Evolutionary conservation across 495 filamentous ascomycete genomes (phyloP), one percentile per base, ranked within the genome.

Genomic region (Pseudevernia furfuracea): DNA sequence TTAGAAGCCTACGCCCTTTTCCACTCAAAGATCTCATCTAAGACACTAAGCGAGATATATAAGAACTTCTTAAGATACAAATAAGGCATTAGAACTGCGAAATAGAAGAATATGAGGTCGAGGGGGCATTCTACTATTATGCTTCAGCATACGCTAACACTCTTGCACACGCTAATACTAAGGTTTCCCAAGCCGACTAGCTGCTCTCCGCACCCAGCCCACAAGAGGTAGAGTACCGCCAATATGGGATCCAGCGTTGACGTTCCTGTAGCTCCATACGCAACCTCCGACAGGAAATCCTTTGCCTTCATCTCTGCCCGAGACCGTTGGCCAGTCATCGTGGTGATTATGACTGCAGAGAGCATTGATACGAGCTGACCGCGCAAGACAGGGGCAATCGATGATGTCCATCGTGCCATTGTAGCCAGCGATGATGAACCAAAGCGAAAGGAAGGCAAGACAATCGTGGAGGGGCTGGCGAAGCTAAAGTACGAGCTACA

Each of bases 401-500:
- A 97, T 73, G 92, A 97, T 73, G 81, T 93, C 28, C 92, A 96
- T 75, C 88, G 88, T 7, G 82, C 88, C 25, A 85, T 91, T 0
- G 80, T 80, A 28, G 77, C 79, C 36, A 81, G 82, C 30, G 78
- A 79, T 17, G 84, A 89, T 41, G 72, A 82, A 2, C 84, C 83
- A 46, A 88, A 89, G 73, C 73, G 76, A 21, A 82, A 81, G 34
- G 94, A 98, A 70, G 94, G 94, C 65, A 96, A 96, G 77, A 77
- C 74, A 66, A 94, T 98, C 65, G 82, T 96, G 44, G 85, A 86
- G 73, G 83, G 87, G 60, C 79, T 98, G 3, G 87, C 89, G 19
- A 84, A 81, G 70, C 80, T 98, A 66, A 98, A 98, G 77, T 96
- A 97, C 76, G 93, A 98, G 77, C 74, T 97, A 52, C 94, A 96